phyloP scores from a whole-genome alignment of 2,329 filamentous ascomycete species.

The Madurella mycetomatis region DNA sequence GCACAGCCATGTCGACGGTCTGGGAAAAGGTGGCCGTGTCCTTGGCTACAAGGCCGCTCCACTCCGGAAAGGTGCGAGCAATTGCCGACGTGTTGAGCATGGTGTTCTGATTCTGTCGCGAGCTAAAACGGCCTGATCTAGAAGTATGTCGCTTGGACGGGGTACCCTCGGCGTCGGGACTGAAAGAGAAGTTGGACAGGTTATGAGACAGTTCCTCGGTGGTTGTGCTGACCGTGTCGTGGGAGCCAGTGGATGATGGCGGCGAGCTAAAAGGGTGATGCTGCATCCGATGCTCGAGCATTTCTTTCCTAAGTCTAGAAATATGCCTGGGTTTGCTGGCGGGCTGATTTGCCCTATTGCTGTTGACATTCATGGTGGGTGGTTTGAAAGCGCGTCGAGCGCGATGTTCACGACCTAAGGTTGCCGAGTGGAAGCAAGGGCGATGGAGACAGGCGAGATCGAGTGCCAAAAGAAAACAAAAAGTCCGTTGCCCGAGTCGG shows the following conservation, averaged over 20 bases:
- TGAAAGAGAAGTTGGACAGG: conserved; percentile 49
- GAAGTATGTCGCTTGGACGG: conserved; percentile 22
- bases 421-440: conserved; percentile 5
- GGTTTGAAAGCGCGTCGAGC: conserved; percentile 19
- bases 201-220: conserved; percentile 49
- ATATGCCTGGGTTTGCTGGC: conserved; percentile 26
- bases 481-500: not conserved
- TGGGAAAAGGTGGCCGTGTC: conserved; percentile 19
- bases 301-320: conserved; percentile 39
- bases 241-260: conserved; percentile 53
- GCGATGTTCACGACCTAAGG: conserved; percentile 3
- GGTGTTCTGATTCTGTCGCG: conserved; percentile 22
- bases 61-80: conserved; percentile 50
- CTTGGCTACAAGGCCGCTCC: conserved; percentile 30
- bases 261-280: conserved; percentile 55
- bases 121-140: conserved; percentile 27
- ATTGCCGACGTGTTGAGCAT: conserved; percentile 37
- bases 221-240: conserved; percentile 53
- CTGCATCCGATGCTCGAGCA: conserved; percentile 46
- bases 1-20: conserved; percentile 23
- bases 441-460: not conserved
- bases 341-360: conserved; percentile 21
- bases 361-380: conserved; percentile 26
- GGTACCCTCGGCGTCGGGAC: conserved; percentile 51
- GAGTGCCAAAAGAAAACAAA: not conserved